Conservation (phyloP, 2,329 filamentous ascomycete genomes). For the Colletotrichum cereale region DNA sequence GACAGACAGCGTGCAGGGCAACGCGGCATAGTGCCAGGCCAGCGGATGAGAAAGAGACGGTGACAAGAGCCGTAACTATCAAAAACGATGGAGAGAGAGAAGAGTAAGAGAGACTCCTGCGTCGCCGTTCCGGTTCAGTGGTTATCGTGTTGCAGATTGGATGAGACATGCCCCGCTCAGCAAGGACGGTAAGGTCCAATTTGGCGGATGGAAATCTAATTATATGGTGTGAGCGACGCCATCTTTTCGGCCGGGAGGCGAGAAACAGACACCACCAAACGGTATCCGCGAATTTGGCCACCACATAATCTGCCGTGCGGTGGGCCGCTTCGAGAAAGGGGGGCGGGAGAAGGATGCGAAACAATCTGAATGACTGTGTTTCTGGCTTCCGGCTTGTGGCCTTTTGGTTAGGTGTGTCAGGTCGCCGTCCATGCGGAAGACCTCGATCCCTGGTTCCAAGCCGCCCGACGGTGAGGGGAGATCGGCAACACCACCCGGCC, state of each 20-base stretch:
- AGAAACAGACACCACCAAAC: slow-evolving; percentile 10
- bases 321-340: background rate
- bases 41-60: background rate
- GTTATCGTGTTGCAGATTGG: slow-evolving; percentile 16
- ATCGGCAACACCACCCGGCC: background rate
- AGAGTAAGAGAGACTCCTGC: background rate
- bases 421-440: slow-evolving; percentile 17
- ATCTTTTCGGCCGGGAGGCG: background rate
- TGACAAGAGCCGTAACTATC: background rate
- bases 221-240: slow-evolving; percentile 8
- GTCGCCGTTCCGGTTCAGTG: slow-evolving; percentile 17
- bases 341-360: slow-evolving; percentile 13
- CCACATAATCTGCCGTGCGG: background rate
- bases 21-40: background rate
- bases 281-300: slow-evolving; percentile 9
- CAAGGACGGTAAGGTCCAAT: background rate
- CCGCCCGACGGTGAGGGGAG: slow-evolving; percentile 17
- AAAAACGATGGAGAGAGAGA: background rate
- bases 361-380: slow-evolving; percentile 4
- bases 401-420: slow-evolving; percentile 29
- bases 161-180: slow-evolving; percentile 7
- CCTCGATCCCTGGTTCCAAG: background rate
- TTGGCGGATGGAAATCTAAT: background rate
- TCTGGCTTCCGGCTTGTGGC: slow-evolving; percentile 10
- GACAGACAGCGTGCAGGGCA: slow-evolving; percentile 22